Conservation (phyloP, 805 yeast genomes). For the Maudiozyma pseudohumilis region DNA sequence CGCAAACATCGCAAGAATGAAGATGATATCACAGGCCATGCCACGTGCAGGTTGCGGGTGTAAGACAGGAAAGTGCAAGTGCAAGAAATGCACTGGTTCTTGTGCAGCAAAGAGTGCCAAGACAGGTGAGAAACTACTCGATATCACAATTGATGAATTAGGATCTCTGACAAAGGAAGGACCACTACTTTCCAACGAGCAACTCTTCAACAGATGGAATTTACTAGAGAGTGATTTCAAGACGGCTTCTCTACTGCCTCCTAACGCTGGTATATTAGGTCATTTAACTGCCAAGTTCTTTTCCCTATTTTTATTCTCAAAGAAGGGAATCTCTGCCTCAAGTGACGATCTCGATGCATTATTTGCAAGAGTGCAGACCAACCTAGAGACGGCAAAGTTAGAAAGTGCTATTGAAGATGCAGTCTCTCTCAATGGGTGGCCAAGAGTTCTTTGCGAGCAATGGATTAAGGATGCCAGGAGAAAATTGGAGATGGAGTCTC, state of each 20-base stretch:
- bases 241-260: constrained; percentile 81
- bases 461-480: constrained; percentile 88
- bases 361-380: constrained; percentile 72
- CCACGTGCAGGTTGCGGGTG: constrained; percentile 13
- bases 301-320: constrained; percentile 65
- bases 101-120: constrained; percentile 9
- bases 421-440: constrained; percentile 84
- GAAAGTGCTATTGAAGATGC: constrained; percentile 90
- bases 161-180: constrained; percentile 29
- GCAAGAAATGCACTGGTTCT: constrained; percentile 5
- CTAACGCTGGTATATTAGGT: constrained; percentile 91
- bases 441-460: constrained; percentile 78
- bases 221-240: constrained; percentile 77
- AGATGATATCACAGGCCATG: constrained; percentile 17
- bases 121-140: constrained; percentile 16
- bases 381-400: constrained; percentile 64
- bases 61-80: constrained; percentile 6
- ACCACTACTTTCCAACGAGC: constrained; percentile 69
- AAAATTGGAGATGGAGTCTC: constrained; percentile 78
- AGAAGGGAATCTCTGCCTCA: constrained; percentile 64
- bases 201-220: constrained; percentile 71
- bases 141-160: constrained; percentile 33
- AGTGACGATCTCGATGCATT: constrained; percentile 74
- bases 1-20: constrained; percentile 27
- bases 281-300: constrained; percentile 74